Base-by-base conservation (phyloP, 768 basidiomycete species). In the Pluteus cervinus region DNA sequence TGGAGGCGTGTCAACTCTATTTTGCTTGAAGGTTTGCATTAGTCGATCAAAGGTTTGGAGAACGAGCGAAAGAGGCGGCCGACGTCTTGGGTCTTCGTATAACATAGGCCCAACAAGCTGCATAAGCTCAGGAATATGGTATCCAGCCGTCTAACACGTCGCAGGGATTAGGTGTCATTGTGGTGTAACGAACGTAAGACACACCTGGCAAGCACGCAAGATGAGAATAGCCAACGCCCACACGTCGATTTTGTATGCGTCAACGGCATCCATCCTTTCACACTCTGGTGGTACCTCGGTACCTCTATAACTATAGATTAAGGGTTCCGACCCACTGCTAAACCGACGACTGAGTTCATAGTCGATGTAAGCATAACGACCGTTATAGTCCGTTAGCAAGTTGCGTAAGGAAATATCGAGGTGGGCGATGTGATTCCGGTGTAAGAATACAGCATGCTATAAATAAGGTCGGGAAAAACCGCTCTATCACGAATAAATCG, bases 211-310 rank as follows among this genome's bases (percentile, higher is more conserved):
- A 28, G 75, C 75, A 15, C 75, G 71, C 28, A 83, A 54, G 20
- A 86, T 73, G 3, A 85, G 63, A 11, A 81, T 62, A 14, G 67
- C 85, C 21, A 85, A 56, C 10, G 81, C 79, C 79, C 82, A 87
- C 2, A 86, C 69, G 49, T 87, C 84, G 6, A 82, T 60, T 58
- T 82, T 84, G 52, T 74, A 86, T 4, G 82, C 78, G 54, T 84
- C 71, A 25, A 54, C 50, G 35, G 50, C 53, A 29, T 66, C 69
- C 14, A 68, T 70, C 15, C 55, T 51, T 47, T 79, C 82, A 33
- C 74, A 71, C 55, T 87, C 85, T 9, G 84, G 84, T 14, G 85
- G 80, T 8, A 79, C 50, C 41, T 86, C 85, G 14, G 83, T 81
- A 15, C 75, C 73, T 10, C 75, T 68, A 50, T 65, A 66, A 29